Evolutionary conservation across 768 basidiomycete genomes (phyloP), one percentile per base, ranked within the genome.

Genomic region (Pleurotus djamor): DNA sequence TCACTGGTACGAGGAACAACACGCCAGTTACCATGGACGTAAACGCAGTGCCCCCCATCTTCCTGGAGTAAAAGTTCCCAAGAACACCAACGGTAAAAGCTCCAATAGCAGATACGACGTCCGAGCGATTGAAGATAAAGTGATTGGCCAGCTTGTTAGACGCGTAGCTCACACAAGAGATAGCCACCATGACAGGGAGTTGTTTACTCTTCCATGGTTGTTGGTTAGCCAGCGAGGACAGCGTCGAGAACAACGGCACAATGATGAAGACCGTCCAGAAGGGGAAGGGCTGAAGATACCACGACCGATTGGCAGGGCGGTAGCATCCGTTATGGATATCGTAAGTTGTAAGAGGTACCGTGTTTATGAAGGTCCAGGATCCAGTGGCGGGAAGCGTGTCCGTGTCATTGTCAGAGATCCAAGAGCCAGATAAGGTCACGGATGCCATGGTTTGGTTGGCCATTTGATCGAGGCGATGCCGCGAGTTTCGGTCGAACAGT

Each of bases 21-120:
- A 95, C 91, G 41, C 92, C 92, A 28, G 92, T 90, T 43, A 94
- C 91, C 93, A 95, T 95, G 2, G 87, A 87, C 8, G 92, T 92
- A 72, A 94, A 94, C 16, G 92, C 92, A 3, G 92, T 94, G 6
- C 92, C 92, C 6, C 88, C 83, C 82, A 91, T 87, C 68, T 83
- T 84, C 48, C 92, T 80, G 43, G 92, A 93, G 70, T 93, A 93
- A 1, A 89, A 71, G 65, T 93, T 93, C 3, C 91, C 92, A 16
- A 92, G 73, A 33, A 92, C 62, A 17, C 91, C 91, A 16, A 91
- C 86, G 1, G 87, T 89, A 63, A 92, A 92, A 14, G 92, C 91
- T 0, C 92, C 92, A 66, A 94, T 91, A 8, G 90, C 89, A 57
- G 89, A 91, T 14, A 92, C 91, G 48, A 94, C 76, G 65, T 94